Evolutionary conservation across 805 yeast genomes (phyloP), one percentile per base, ranked within the genome.

Genomic region (Helenozyma baotianmanensis): DNA sequence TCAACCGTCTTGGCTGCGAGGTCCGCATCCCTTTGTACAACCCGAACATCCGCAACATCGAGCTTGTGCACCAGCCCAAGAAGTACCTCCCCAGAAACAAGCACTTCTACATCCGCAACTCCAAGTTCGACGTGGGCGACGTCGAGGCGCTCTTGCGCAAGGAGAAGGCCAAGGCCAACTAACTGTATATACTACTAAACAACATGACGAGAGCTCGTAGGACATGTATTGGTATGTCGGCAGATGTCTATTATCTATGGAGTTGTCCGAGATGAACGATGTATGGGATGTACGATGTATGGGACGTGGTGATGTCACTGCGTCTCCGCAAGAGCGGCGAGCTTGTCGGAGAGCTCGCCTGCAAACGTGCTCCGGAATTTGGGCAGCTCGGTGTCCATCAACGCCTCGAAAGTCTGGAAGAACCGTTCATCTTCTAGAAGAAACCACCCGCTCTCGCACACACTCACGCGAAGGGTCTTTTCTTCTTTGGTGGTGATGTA

Each of bases 61-160:
- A 89, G 60, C 58, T 88, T 24, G 59, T 90, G 41, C 74, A 83
- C 59, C 80, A 80, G 59, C 90, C 95, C 23, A 59, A 64, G 42
- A 75, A 73, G 52, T 80, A 86, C 60, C 77, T 82, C 68, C 51
- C 66, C 9, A 78, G 95, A 74, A 77, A 78, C 62, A 90, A 86
- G 70, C 90, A 87, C 50, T 89, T 82, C 71, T 92, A 86, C 62
- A 82, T 92, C 53, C 82, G 96, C 65, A 82, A 74, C 58, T 70
- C 81, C 32, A 79, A 76, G 53, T 63, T 79, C 57, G 95, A 85
- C 58, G 51, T 47, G 25, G 81, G 78, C 42, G 88, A 82, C 54
- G 58, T 82, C 39, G 84, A 78, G 49, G 58, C 47, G 6, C 53
- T 54, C 38, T 47, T 64, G 35, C 56, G 47, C 27, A 33, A 33